Evolutionary conservation across 495 filamentous ascomycete species (phyloP), one percentile per base, ranked within the genome.

Genomic region (Aspergillus heteromorphus): DNA sequence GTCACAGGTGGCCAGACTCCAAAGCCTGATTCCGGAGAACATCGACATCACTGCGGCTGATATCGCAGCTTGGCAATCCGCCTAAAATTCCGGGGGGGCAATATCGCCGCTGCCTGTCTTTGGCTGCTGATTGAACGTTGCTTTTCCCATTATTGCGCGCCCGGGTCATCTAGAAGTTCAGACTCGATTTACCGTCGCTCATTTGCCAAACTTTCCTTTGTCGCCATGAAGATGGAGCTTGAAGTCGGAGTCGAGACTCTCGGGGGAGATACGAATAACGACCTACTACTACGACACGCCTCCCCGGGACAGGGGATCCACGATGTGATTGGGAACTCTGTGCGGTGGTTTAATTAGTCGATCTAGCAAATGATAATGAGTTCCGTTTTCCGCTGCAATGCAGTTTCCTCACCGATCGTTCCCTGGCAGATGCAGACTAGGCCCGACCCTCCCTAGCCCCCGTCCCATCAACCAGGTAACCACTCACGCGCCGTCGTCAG

Each of bases 21-120:
- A 66, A 38, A 57, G 42, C 49, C 63, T 75, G 20, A 64, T 68
- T 13, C 52, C 64, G 20, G 70, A 75, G 48, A 72, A 72, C 23
- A 54, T 73, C 20, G 72, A 69, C 53, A 72, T 75, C 38, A 64
- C 72, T 1, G 43, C 57, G 1, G 61, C 60, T 3, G 69, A 75
- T 19, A 73, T 75, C 48, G 61, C 62, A 1, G 54, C 51, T 13
- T 73, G 72, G 70, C 69, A 73, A 52, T 42, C 51, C 18, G 61
- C 64, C n/a, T 73, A 42, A 29, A 4, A 45, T 10, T 20, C 1
- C 27, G 29, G 18, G n/a, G n/a, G 20, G 23, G 21, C 16, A 25
- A 55, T 17, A 17, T 23, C 10, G 42, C 4, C 50, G 27, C 19
- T 18, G 0, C 11, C 36, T 41, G 3, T 41, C 21, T 23, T 29